Evolutionary conservation across 2,329 filamentous ascomycete genomes (phyloP).

Genomic region (Fusarium praegraminearum): DNA sequence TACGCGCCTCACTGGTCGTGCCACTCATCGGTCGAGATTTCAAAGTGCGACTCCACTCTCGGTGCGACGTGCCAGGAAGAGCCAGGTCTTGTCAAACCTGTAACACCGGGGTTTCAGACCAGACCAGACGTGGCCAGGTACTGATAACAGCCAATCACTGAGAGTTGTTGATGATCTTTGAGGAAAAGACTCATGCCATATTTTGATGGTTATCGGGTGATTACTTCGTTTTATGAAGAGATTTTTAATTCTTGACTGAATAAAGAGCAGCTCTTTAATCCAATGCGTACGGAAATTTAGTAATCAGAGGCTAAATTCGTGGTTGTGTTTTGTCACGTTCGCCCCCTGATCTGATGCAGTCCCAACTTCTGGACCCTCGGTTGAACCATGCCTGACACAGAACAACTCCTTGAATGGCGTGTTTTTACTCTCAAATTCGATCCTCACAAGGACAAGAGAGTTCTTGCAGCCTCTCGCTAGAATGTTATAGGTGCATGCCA

Average conservation of each 20-base stretch:
- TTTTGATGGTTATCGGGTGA: constrained; percentile 15
- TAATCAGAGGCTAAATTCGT: neutral
- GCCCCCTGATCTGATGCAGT: constrained; percentile 8
- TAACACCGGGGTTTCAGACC: constrained; percentile 46
- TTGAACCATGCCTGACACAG: constrained; percentile 32
- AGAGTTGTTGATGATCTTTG: neutral
- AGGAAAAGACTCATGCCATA: constrained; percentile 11
- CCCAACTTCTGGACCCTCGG: neutral
- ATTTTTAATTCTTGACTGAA: neutral
- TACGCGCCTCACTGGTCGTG: constrained; percentile 9
- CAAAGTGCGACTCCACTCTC: constrained; percentile 14
- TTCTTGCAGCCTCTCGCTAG: constrained; percentile 22
- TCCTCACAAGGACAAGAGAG: constrained; percentile 6
- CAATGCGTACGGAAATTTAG: neutral
- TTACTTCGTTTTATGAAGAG: neutral
- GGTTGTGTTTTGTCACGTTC: neutral
- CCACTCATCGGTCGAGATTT: constrained; percentile 27
- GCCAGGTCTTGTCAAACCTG: constrained; percentile 43
- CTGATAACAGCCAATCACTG: constrained; percentile 26
- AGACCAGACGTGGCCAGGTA: constrained; percentile 12
- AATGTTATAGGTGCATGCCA: constrained; percentile 35
- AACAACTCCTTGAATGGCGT: constrained; percentile 39
- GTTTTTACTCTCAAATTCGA: constrained; percentile 22
- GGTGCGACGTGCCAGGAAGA: constrained; percentile 37
- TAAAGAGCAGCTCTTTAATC: neutral